Evolutionary conservation across 2,329 filamentous ascomycete species (phyloP), one percentile per base, ranked within the genome.

Genomic region (Aspergillus sergii): DNA sequence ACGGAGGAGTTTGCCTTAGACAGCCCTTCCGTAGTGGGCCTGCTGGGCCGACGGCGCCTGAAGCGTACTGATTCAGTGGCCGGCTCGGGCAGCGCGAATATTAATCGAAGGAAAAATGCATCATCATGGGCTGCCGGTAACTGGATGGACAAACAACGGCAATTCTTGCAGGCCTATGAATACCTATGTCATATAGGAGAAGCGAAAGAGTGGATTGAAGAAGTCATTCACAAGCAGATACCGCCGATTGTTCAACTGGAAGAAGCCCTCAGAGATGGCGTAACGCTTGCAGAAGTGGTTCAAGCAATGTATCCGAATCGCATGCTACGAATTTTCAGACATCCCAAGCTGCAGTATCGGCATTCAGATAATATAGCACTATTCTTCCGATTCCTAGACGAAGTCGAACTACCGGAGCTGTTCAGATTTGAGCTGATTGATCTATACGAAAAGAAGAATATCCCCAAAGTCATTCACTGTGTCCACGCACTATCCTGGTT

Each of bases 81-180:
- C 60, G 81, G 74, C 59, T 86, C 86, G 66, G 88, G 85, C 62
- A 66, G 68, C 7, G 60, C 68, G 45, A 61, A 64, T 68, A 80
- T 80, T 41, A 80, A 79, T 30, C 78, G 82, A 79, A 83, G 50
- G 80, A 84, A 66, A 82, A 82, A 81, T 61, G 83, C 79, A 30
- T 92, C 90, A 68, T 86, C 88, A 56, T 95, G 93, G 90, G 88
- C 92, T 66, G 89, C 89, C 23, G 88, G 91, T 57, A 96, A 94
- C 75, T 99, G 95, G 95, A 99, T 99, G 94, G 95, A 99, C 77
- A 95, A 96, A 75, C 94, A 99, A 76, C 88, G 95, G 30, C 94
- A 98, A 76, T 98, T 97, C 73, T 81, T 99, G 59, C 92, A 96
- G 78, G 95, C 95, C 8, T 99, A 99, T 75, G 95, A 99, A 77